Conservation (phyloP, 1,139 yeast genomes). For the Blastobotrys elegans region DNA sequence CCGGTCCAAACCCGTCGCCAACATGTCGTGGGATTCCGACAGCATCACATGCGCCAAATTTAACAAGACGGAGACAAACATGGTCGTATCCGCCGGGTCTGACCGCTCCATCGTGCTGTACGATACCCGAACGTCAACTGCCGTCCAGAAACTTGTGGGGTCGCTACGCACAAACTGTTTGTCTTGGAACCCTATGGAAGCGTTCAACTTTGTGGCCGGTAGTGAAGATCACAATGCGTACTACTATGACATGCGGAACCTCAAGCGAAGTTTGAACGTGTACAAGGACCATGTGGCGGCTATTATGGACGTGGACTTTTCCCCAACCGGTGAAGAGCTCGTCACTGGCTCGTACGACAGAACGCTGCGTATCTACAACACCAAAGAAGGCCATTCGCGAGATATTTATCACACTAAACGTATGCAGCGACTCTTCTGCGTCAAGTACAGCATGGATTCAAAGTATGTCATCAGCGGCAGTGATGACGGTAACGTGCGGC, state of each 20-base stretch:
- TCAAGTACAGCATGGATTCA: slow-evolving; percentile 81
- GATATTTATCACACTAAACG: slow-evolving; percentile 95
- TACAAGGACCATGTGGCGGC: slow-evolving; percentile 97
- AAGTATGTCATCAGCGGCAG: slow-evolving; percentile 85
- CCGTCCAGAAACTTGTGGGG: slow-evolving; percentile 86
- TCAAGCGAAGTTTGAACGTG: slow-evolving; percentile 72
- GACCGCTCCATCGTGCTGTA: slow-evolving; percentile 88
- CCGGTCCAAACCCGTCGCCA: slow-evolving; percentile 69
- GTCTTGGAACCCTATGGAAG: slow-evolving; percentile 98
- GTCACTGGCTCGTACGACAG: slow-evolving; percentile 96
- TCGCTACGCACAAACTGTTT: slow-evolving; percentile 78
- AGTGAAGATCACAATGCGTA: slow-evolving; percentile 94
- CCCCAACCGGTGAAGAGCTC: slow-evolving; percentile 95
- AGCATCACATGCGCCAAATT: slow-evolving; percentile 77
- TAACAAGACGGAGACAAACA: slow-evolving; percentile 84
- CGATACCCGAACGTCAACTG: slow-evolving; percentile 88
- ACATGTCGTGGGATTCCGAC: slow-evolving; percentile 95
- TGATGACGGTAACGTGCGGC: slow-evolving; percentile 90
- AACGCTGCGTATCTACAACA: slow-evolving; percentile 74
- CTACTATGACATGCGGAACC: slow-evolving; percentile 92
- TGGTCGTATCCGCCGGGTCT: slow-evolving; percentile 86
- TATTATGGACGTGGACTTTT: slow-evolving; percentile 87
- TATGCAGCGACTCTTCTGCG: slow-evolving; percentile 91
- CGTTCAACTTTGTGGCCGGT: slow-evolving; percentile 87
- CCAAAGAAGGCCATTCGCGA: slow-evolving; percentile 83